Percentiles rank a stretch among this genome's conserved stretches.
Evolutionary conservation across 306 rosid genomes (phyloP).

Genomic region (Styphnolobium japonicum): DNA sequence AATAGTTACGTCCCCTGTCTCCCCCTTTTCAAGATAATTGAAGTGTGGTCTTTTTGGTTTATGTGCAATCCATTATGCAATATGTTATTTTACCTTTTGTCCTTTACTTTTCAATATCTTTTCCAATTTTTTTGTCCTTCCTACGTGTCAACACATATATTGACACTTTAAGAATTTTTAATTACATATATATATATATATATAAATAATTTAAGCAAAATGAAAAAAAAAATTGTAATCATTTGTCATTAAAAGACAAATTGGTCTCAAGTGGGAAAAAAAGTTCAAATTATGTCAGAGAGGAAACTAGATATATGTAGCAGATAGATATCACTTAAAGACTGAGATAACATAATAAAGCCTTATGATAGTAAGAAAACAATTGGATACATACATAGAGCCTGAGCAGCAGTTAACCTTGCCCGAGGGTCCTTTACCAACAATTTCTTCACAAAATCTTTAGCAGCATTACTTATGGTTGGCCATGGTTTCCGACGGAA

Average conservation of each 20-base stretch:
- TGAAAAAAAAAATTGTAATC: background rate
- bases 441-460: slow-evolving; percentile 94
- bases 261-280: background rate
- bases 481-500: slow-evolving; percentile 99
- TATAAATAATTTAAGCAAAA: background rate
- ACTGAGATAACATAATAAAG: slow-evolving; percentile 19
- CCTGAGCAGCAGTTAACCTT: slow-evolving; percentile 99
- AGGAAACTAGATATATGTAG: slow-evolving; percentile 12
- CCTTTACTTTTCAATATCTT: background rate
- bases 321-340: too few relatives aligned
- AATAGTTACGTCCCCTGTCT: background rate
- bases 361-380: slow-evolving; percentile 18
- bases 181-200: too few relatives aligned
- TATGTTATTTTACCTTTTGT: background rate
- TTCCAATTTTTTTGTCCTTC: background rate
- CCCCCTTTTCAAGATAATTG: background rate
- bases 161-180: too few relatives aligned
- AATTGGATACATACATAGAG: slow-evolving; percentile 68
- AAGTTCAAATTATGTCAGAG: background rate
- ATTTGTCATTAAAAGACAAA: background rate
- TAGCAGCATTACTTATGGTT: slow-evolving; percentile 66
- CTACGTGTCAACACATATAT: background rate
- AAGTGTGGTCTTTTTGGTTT: background rate
- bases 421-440: slow-evolving; percentile 95
- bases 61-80: background rate